phyloP scores from a whole-genome alignment of 345 rosid genomes.

The Camelina hispida region DNA sequence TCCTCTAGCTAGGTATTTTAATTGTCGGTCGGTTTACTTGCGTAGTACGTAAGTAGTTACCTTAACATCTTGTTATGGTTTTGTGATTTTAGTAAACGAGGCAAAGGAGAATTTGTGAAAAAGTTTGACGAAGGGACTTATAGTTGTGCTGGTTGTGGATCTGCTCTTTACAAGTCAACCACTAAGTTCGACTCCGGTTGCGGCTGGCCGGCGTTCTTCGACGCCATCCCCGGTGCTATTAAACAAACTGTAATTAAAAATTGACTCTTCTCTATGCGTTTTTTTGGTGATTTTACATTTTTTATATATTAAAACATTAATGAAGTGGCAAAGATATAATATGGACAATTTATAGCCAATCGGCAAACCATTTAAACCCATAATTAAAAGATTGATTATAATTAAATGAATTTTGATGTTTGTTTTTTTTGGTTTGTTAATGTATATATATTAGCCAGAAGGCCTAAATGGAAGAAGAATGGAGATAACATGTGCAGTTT shows the following conservation, averaged over 20 bases:
- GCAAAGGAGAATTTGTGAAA: not conserved
- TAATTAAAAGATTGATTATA: not conserved
- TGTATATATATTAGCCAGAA: not conserved
- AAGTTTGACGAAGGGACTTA: not conserved
- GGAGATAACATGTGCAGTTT: not conserved
- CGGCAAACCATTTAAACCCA: too few relatives aligned
- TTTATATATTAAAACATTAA: too few relatives aligned
- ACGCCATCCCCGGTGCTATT: not conserved
- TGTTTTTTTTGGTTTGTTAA: not conserved
- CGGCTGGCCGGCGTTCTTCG: not conserved
- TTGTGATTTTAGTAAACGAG: not conserved
- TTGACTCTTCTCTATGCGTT: not conserved
- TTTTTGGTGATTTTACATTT: not conserved
- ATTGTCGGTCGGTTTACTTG: not conserved
- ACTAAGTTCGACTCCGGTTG: constrained; percentile 1
- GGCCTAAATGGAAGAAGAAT: not conserved
- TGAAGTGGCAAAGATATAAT: too few relatives aligned
- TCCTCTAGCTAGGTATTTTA: not conserved
- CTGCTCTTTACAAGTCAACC: not conserved
- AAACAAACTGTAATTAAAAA: not conserved
- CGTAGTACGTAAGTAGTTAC: not conserved
- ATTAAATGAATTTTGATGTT: not conserved
- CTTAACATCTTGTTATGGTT: not conserved
- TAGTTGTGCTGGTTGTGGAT: not conserved
- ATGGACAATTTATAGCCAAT: too few relatives aligned